phyloP scores from a whole-genome alignment of 2,329 filamentous ascomycete genomes.

The Neophaeococcomyces mojaviensis region DNA sequence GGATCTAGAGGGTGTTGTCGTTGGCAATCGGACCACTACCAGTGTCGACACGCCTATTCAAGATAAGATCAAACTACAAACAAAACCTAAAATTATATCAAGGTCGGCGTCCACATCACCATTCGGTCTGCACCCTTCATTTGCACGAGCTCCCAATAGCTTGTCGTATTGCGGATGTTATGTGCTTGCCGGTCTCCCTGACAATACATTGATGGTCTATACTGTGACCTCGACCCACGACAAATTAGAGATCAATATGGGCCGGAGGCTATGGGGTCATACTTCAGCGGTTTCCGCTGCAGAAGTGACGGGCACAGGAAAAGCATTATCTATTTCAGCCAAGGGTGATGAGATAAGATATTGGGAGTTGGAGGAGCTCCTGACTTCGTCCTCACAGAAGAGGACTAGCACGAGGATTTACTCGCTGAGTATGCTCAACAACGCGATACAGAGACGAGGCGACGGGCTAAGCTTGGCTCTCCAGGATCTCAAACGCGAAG shows the following conservation, averaged over 20 bases:
- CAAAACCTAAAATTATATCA: slow-evolving; percentile 19
- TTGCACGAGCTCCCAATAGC: slow-evolving; percentile 47
- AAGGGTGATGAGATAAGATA: slow-evolving; percentile 73
- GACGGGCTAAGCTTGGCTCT: slow-evolving; percentile 29
- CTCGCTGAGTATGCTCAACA: slow-evolving; percentile 11
- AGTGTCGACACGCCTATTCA: slow-evolving; percentile 19
- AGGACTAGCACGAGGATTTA: slow-evolving; percentile 50
- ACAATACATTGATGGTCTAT: slow-evolving; percentile 80
- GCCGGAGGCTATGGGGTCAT: slow-evolving; percentile 79
- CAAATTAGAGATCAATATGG: slow-evolving; percentile 60
- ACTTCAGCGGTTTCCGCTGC: slow-evolving; percentile 82
- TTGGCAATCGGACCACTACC: slow-evolving; percentile 16
- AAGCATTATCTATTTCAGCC: slow-evolving; percentile 80
- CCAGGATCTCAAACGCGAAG: slow-evolving; percentile 31
- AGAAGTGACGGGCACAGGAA: slow-evolving; percentile 74
- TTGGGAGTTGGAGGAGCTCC: slow-evolving; percentile 73
- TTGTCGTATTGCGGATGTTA: slow-evolving; percentile 76
- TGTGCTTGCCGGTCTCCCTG: slow-evolving; percentile 70
- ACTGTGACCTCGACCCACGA: slow-evolving; percentile 67
- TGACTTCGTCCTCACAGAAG: slow-evolving; percentile 26
- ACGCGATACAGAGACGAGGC: slow-evolving; percentile 24
- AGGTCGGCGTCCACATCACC: slow-evolving; percentile 17
- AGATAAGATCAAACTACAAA: slow-evolving; percentile 2
- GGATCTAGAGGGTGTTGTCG: slow-evolving; percentile 10
- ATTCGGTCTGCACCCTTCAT: slow-evolving; percentile 29